Conservation (phyloP, 2,329 filamentous ascomycete species). For the Fusarium protoensiforme region DNA sequence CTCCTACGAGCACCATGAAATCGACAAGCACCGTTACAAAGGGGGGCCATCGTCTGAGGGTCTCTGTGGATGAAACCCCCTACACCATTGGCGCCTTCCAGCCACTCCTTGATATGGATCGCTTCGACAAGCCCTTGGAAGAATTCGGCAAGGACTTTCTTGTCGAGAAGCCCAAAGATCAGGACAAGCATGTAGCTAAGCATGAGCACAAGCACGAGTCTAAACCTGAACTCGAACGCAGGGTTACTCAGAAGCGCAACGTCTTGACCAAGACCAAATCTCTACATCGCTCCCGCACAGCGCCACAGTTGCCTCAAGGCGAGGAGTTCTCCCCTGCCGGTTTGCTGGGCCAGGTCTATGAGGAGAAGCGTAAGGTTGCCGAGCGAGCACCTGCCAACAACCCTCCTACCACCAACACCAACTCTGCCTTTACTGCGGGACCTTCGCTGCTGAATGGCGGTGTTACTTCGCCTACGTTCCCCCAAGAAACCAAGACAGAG, state of each 20-base stretch:
- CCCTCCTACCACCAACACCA: conserved; percentile 27
- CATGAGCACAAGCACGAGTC: conserved; percentile 29
- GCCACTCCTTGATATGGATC: conserved; percentile 72
- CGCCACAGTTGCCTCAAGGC: conserved; percentile 22
- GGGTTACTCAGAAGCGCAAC: conserved; percentile 23
- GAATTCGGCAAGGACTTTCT: conserved; percentile 60
- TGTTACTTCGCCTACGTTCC: conserved; percentile 32
- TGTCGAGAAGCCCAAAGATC: conserved; percentile 16
- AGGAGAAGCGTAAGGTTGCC: conserved; percentile 54
- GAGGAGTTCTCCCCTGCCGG: conserved; percentile 62
- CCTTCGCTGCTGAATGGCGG: conserved; percentile 65
- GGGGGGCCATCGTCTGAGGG: conserved; percentile 48
- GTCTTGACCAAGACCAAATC: conserved; percentile 43
- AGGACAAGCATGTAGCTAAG: conserved; percentile 6
- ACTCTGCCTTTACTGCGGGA: conserved; percentile 63
- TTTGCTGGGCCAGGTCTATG: conserved; percentile 62
- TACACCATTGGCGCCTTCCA: conserved; percentile 76
- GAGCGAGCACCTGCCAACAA: conserved; percentile 44
- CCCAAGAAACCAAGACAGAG: conserved; percentile 44
- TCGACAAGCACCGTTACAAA: conserved; percentile 30
- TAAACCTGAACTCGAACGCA: conserved; percentile 25
- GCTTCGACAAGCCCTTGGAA: conserved; percentile 65
- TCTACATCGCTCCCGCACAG: conserved; percentile 25
- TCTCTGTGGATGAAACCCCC: conserved; percentile 58
- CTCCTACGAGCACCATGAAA: conserved; percentile 53